A percentile compares a stretch with the other conserved stretches of the same genome.
These are phyloP conservation scores for Pseudodiploospora longispora DNA, from an alignment of 2,329 filamentous ascomycete species.

Conservation along the genomic window DNA sequence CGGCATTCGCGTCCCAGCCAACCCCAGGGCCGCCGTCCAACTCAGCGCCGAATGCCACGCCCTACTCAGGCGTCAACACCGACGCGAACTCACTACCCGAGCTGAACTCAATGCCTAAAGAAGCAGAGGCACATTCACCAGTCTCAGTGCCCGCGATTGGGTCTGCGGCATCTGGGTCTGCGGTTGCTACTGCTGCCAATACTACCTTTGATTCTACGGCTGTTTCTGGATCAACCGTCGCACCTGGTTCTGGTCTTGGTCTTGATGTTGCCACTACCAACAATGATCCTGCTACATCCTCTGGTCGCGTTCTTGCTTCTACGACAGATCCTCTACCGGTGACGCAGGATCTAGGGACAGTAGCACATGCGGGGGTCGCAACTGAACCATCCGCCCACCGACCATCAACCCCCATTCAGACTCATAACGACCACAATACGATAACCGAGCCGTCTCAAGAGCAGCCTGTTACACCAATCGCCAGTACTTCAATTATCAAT, in stretches of 20 bases:
- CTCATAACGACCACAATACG: background rate
- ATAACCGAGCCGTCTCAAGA: constrained; percentile 1
- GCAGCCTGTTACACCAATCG: constrained; percentile 2
- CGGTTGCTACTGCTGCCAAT: background rate
- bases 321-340: no score
- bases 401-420: constrained; percentile 10
- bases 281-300: no score
- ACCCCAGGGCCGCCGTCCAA: constrained; percentile 1
- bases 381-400: background rate
- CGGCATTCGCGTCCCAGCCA: constrained; percentile 1
- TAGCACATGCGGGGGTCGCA: no score
- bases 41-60: no score
- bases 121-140: no score
- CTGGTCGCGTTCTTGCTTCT: no score
- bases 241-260: no score
- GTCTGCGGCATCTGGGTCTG: background rate
- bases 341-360: no score
- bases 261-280: no score
- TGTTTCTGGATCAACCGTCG: background rate
- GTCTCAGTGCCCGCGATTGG: background rate
- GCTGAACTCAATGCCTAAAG: no score
- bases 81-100: no score
- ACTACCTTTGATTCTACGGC: background rate
- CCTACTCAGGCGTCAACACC: no score
- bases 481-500: background rate